phyloP scores from a whole-genome alignment of 192 early-diverging fungal species.

The Piromyces finnis region DNA sequence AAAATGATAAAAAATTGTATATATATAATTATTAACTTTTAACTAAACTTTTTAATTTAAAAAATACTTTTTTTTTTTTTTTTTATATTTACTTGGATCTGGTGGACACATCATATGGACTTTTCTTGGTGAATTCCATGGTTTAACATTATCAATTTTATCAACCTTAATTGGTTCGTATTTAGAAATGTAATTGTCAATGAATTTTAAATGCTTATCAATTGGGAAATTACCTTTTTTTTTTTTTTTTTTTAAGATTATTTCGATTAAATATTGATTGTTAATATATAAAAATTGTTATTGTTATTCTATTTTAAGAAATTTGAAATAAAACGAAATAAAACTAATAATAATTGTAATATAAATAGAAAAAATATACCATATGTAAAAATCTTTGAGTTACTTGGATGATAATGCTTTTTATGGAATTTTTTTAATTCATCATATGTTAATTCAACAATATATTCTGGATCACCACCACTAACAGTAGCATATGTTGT shows the following conservation, averaged over 20 bases:
- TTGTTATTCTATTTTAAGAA: no score
- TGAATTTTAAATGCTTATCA: slow-evolving; percentile 47
- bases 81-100: slow-evolving; percentile 37
- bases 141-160: slow-evolving; percentile 19
- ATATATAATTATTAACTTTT: no score
- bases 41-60: no score
- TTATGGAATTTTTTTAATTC: slow-evolving; percentile 68
- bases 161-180: slow-evolving; percentile 31
- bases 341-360: no score
- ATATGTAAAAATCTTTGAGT: slow-evolving; percentile 80
- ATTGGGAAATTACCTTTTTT: slow-evolving; percentile 45
- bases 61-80: no score
- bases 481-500: slow-evolving; percentile 67
- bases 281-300: neutral
- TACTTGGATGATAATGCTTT: slow-evolving; percentile 79
- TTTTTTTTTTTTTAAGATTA: neutral
- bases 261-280: no score
- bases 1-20: no score
- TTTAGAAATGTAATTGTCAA: slow-evolving; percentile 38
- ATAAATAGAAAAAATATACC: slow-evolving; percentile 13
- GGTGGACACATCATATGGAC: slow-evolving; percentile 34
- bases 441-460: slow-evolving; percentile 73
- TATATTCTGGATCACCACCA: slow-evolving; percentile 77
- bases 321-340: no score
- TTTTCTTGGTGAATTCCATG: slow-evolving; percentile 14